Evolutionary conservation across 495 filamentous ascomycete genomes (phyloP).

Genomic region (Lasiosphaeris hirsuta): DNA sequence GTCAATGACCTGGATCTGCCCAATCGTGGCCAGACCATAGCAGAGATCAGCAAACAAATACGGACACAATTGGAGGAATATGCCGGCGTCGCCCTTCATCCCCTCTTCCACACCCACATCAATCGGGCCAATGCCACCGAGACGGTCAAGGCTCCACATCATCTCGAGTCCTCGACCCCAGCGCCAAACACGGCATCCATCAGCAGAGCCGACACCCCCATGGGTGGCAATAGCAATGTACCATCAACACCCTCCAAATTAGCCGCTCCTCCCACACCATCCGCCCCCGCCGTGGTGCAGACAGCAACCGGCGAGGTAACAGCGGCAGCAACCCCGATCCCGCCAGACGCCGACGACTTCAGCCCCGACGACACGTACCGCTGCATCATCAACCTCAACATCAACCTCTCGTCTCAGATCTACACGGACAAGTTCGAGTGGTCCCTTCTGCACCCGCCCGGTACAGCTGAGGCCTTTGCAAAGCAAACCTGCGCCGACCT

Average conservation of each 20-base stretch:
- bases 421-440: conserved; percentile 99
- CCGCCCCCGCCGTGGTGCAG: conserved; percentile 19
- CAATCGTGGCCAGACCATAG: conserved; percentile 58
- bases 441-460: conserved; percentile 88
- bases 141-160: conserved; percentile 33
- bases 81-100: conserved; percentile 88
- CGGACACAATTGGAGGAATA: conserved; percentile 95
- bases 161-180: conserved; percentile 40
- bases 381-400: conserved; percentile 84
- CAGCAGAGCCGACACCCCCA: conserved; percentile 49
- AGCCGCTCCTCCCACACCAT: conserved; percentile 5
- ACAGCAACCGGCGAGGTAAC: conserved; percentile 28
- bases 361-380: conserved; percentile 91
- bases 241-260: conserved; percentile 31
- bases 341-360: conserved; percentile 19
- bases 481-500: conserved; percentile 88
- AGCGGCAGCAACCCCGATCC: conserved; percentile 26
- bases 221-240: conserved; percentile 32
- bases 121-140: conserved; percentile 38
- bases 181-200: conserved; percentile 28
- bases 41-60: conserved; percentile 88
- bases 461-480: conserved; percentile 89
- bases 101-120: conserved; percentile 70
- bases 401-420: conserved; percentile 86
- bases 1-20: conserved; percentile 95